Evolutionary conservation across 805 yeast species (phyloP), one percentile per base, ranked within the genome.

Genomic region (Saccharomycopsis sp.): DNA sequence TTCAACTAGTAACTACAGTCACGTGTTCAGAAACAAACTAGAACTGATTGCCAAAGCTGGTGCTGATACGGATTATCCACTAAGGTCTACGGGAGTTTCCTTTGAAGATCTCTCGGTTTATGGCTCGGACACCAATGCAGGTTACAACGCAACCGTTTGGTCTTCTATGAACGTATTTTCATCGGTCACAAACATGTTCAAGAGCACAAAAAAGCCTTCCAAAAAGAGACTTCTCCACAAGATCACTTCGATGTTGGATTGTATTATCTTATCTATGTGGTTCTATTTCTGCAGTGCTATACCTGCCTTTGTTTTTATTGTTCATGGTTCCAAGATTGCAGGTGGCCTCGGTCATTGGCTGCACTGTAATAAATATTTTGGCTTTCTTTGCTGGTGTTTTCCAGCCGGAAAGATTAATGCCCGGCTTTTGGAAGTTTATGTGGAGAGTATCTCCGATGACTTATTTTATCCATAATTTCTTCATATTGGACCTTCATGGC

Each of bases 341-440:
- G 12, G 38, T 29, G 22, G 89, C 89, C 14, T 79, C 82, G 53
- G 38, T 29, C 9, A 29, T 85, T 50, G 72, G 78, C 57, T 78
- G 85, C 52, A 70, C 85, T 63, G 70, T 81, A 61, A 78, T 81
- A 68, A 73, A 84, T 47, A 78, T 85, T 67, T 69, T 80, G 64
- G 76, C 85, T 57, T 73, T 84, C 20, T 86, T 87, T 73, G 77
- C 87, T 68, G 89, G 90, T 73, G 84, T 85, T 58, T 73, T 83
- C 60, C 88, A 83, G 66, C 81, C 84, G 17, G 72, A 72, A 3
- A 47, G 61, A 2, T 71, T 76, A 56, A 79, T 87, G 84, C 94
- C 96, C 12, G 84, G 88, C 0, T 89, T 89, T 75, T 89, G 96
- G 96, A 83, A 80, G 53, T 89, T 86, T 69, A 86, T 89, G 91